These are phyloP conservation scores for Arabidopsis suecica DNA, from an alignment of 345 rosid species.

Conservation along the genomic window DNA sequence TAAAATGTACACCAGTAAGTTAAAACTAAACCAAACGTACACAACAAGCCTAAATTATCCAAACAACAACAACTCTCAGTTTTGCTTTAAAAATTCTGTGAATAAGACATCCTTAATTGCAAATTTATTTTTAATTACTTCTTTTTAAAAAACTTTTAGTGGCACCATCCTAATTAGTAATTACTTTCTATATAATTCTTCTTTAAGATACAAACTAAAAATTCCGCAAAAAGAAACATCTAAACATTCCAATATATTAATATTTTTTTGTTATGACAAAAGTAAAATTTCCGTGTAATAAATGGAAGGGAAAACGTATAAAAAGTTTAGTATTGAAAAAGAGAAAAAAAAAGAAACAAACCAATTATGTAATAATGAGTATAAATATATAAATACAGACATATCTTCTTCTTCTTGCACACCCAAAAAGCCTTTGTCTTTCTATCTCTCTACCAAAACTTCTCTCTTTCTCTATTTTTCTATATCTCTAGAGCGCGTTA, in stretches of 20 bases:
- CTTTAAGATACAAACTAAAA: background rate
- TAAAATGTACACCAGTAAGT: background rate
- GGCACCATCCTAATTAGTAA: background rate
- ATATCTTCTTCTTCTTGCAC: slow-evolving; percentile 47
- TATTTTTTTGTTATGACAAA: background rate
- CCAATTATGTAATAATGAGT: background rate
- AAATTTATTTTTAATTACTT: no score
- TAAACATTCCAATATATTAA: background rate
- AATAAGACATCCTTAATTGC: background rate
- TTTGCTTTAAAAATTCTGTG: background rate
- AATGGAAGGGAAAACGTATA: background rate
- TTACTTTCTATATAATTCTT: no score
- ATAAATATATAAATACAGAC: slow-evolving; percentile 24
- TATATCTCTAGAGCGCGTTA: slow-evolving; percentile 42
- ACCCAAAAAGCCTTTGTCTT: slow-evolving; percentile 40
- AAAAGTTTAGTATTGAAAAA: background rate
- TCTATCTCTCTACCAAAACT: slow-evolving; percentile 35
- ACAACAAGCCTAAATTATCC: background rate
- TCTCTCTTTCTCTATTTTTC: slow-evolving; percentile 13
- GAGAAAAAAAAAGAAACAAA: background rate
- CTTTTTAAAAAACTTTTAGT: background rate
- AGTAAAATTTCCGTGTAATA: slow-evolving; percentile 21
- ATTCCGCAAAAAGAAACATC: background rate
- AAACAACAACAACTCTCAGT: background rate
- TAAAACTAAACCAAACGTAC: background rate